These are phyloP conservation scores for Cotoneaster glaucophyllus DNA, from an alignment of 306 rosid genomes.

Conservation along the genomic window DNA sequence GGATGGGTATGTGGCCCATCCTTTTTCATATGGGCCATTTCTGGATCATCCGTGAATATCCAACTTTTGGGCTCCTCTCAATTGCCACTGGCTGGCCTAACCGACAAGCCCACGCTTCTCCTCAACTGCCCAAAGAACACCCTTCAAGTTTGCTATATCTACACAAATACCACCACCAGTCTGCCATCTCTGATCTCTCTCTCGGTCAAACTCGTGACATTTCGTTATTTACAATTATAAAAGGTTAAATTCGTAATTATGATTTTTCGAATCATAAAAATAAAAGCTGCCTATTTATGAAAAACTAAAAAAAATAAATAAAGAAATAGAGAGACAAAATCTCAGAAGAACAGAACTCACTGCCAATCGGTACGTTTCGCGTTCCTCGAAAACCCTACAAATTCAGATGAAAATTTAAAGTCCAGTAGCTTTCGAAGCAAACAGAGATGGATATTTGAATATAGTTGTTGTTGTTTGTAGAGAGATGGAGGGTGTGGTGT, in stretches of 20 bases:
- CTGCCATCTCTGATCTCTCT: background rate
- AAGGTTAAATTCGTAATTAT: background rate
- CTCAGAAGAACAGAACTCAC: background rate
- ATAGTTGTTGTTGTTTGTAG: background rate
- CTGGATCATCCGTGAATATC: background rate
- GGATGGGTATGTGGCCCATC: background rate
- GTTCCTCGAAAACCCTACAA: background rate
- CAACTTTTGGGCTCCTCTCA: background rate
- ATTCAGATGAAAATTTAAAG: background rate
- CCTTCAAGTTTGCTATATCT: background rate
- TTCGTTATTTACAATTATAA: background rate
- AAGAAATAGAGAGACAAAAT: background rate
- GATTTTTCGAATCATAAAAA: background rate
- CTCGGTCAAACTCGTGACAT: background rate
- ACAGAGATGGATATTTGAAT: background rate
- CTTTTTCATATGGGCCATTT: background rate
- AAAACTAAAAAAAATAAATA: background rate
- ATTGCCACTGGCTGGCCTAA: background rate
- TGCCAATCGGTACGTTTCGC: constrained; percentile 5
- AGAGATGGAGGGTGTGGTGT: constrained; percentile 30
- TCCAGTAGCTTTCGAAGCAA: background rate
- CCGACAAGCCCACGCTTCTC: background rate
- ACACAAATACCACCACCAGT: background rate
- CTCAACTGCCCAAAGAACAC: background rate
- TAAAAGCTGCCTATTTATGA: background rate